Conservation (phyloP, 2,329 filamentous ascomycete genomes). For the Penicillium sp. region DNA sequence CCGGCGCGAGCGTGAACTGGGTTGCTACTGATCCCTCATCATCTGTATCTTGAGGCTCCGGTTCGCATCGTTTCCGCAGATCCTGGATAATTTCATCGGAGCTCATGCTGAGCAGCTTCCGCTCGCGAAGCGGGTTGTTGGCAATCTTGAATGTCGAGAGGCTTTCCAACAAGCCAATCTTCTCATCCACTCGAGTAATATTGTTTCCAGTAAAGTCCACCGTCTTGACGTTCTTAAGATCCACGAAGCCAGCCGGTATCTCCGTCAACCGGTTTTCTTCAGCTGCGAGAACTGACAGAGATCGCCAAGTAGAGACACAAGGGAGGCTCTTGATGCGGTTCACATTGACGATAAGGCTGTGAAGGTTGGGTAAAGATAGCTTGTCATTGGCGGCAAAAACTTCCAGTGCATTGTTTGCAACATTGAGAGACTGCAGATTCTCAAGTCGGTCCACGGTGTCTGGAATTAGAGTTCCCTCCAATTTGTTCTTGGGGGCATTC, state of each 20-base stretch:
- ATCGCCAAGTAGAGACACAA: conserved; percentile 71
- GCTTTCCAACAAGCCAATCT: conserved; percentile 76
- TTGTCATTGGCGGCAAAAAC: conserved; percentile 51
- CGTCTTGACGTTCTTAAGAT: conserved; percentile 68
- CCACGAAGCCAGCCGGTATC: conserved; percentile 75
- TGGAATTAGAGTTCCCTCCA: conserved; percentile 72
- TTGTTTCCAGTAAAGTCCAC: conserved; percentile 87
- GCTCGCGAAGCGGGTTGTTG: conserved; percentile 89
- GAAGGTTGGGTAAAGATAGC: conserved; percentile 70
- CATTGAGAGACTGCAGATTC: conserved; percentile 72
- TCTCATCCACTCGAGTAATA: conserved; percentile 72
- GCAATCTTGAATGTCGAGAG: conserved; percentile 74
- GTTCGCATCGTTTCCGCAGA: conserved; percentile 66
- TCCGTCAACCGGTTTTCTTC: conserved; percentile 78
- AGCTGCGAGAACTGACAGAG: conserved; percentile 70
- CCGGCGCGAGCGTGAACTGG: conserved; percentile 46
- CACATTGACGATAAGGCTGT: conserved; percentile 73
- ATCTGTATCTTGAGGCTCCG: conserved; percentile 41
- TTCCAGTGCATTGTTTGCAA: conserved; percentile 73
- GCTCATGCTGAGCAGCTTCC: conserved; percentile 77
- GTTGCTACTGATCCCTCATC: conserved; percentile 46
- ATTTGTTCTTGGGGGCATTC: conserved; percentile 73
- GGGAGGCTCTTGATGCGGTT: conserved; percentile 78
- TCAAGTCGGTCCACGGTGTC: conserved; percentile 60
- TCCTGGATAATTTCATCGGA: conserved; percentile 80